These are phyloP conservation scores for Clonostachys chloroleuca DNA, from an alignment of 2,329 filamentous ascomycete genomes.

Conservation along the genomic window DNA sequence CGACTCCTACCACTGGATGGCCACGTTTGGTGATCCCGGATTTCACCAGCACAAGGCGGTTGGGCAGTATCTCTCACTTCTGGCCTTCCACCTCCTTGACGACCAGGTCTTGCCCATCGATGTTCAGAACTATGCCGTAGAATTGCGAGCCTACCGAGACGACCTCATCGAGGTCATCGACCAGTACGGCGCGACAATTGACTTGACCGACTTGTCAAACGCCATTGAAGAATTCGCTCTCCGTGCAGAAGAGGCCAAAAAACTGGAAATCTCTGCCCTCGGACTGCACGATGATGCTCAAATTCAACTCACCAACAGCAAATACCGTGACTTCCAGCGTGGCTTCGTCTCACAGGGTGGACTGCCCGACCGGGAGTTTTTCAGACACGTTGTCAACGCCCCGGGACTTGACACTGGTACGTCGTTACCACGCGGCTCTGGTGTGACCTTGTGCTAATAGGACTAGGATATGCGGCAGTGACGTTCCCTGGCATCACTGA, in stretches of 20 bases:
- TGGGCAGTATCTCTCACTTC: constrained; percentile 38
- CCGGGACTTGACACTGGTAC: constrained; percentile 36
- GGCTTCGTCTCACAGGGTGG: constrained; percentile 43
- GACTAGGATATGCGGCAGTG: constrained; percentile 28
- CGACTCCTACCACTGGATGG: constrained; percentile 83
- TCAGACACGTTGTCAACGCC: constrained; percentile 39
- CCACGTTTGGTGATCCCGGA: constrained; percentile 65
- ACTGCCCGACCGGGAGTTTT: constrained; percentile 37
- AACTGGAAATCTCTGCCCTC: constrained; percentile 20
- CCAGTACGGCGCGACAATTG: constrained; percentile 23
- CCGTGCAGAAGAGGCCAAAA: constrained; percentile 21
- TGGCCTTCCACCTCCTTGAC: constrained; percentile 30
- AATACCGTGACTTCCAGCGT: constrained; percentile 42
- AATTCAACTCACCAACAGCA: constrained; percentile 34
- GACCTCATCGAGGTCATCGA: constrained; percentile 25
- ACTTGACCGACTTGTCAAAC: constrained; percentile 26
- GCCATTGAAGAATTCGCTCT: constrained; percentile 30
- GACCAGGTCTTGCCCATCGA: constrained; percentile 32
- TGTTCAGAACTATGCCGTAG: constrained; percentile 30
- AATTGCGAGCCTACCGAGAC: constrained; percentile 29
- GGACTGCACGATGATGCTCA: constrained; percentile 17
- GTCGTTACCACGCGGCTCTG: neutral
- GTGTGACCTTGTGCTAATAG: neutral
- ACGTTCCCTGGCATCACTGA: constrained; percentile 58
- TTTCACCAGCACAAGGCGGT: constrained; percentile 57